Evolutionary conservation across 495 filamentous ascomycete species (phyloP), one percentile per base, ranked within the genome.

Genomic region (Penicillium dipodomyicola): DNA sequence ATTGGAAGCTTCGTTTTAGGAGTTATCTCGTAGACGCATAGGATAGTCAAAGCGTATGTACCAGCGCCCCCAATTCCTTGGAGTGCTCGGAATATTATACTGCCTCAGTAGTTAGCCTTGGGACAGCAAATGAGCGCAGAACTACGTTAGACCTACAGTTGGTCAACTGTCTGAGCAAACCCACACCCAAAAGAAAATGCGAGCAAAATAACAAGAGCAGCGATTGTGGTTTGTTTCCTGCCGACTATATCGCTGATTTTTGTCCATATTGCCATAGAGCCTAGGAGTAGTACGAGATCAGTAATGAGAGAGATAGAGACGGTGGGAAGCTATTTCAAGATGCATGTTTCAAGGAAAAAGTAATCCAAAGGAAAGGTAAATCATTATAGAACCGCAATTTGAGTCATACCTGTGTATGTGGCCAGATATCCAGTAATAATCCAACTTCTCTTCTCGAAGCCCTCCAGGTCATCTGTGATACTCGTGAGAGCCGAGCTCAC

Each of bases 241-340:
- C 83, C 84, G 32, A 83, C 76, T 15, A 85, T 78, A 64, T 87
- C 82, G 56, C 83, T 85, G 47, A 82, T 47, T 58, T 83, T 84
- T 7, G 82, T 79, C 67, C 82, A 81, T 42, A 82, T 78, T 47
- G 83, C 77, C 39, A 82, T 78, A 41, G 84, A 82, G 9, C 82
- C 67, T 69, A 25, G n/a, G 27, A 15, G 15, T 2, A 49, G 14
- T 49, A 4, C 14, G 17, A 29, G 6, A 49, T 54, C 17, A 54
- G 54, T 29, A 11, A 52, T 30, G 15, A 17, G 20, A 14, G 5
- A n/a, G 8, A 20, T 2, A 54, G 12, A 44, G 25, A 23, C 11
- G 9, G 12, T 6, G 11, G 22, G 23, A 49, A 41, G 23, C 4
- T 32, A 19, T 43, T 5, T 8, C 25, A 23, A 43, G 22, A 27